Evolutionary conservation across 805 yeast genomes (phyloP).

Genomic region (Tetrapisispora namnaoensis): DNA sequence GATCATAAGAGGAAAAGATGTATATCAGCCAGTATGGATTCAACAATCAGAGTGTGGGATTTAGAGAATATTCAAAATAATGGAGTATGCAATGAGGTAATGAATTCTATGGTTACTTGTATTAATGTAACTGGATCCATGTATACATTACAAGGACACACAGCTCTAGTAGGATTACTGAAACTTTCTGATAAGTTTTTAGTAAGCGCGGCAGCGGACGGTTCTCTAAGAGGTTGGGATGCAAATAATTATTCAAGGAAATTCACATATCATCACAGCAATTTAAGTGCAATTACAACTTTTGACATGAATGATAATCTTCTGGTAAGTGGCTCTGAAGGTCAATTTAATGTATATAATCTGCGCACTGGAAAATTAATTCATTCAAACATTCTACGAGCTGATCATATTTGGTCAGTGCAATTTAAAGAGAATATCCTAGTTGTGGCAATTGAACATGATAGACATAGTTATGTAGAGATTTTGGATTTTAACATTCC

Average conservation of each 20-base stretch:
- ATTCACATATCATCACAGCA: slow-evolving; percentile 58
- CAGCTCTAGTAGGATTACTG: slow-evolving; percentile 79
- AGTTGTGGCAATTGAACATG: slow-evolving; percentile 82
- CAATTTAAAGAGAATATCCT: slow-evolving; percentile 74
- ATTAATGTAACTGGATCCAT: slow-evolving; percentile 30
- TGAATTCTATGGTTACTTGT: slow-evolving; percentile 18
- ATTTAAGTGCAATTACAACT: slow-evolving; percentile 87
- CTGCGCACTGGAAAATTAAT: slow-evolving; percentile 66
- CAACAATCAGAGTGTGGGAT: slow-evolving; percentile 85
- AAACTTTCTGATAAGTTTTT: slow-evolving; percentile 66
- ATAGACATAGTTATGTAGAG: slow-evolving; percentile 66
- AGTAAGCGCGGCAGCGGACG: slow-evolving; percentile 94
- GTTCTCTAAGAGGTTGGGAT: slow-evolving; percentile 87
- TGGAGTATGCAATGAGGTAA: slow-evolving; percentile 20
- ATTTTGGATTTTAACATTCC: slow-evolving; percentile 54
- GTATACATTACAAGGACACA: slow-evolving; percentile 73
- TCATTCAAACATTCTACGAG: slow-evolving; percentile 55
- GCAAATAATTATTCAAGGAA: slow-evolving; percentile 61
- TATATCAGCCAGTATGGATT: slow-evolving; percentile 86
- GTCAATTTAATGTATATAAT: slow-evolving; percentile 83
- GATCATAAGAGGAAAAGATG: slow-evolving; percentile 71
- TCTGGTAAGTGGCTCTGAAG: slow-evolving; percentile 82
- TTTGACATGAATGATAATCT: slow-evolving; percentile 80
- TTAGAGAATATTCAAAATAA: slow-evolving; percentile 58
- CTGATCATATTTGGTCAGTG: slow-evolving; percentile 93